Evolutionary conservation across 371 early-diverging fungal species (phyloP).

Genomic region (Lichtheimia hyalospora): DNA sequence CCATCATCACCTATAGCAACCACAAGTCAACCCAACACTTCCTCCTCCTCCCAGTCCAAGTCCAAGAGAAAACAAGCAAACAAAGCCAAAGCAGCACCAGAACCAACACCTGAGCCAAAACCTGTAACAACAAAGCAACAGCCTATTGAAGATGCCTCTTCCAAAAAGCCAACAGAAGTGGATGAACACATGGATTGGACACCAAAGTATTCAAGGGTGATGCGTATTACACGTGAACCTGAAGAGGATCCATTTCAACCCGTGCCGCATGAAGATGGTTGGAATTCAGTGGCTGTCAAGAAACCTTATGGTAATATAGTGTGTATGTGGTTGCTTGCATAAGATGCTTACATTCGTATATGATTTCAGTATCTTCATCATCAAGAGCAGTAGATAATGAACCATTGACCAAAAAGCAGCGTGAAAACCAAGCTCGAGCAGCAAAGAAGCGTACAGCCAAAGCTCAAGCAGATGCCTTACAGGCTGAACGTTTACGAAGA

Average conservation of each 20-base stretch:
- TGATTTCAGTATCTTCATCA: neutral
- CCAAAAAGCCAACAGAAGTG: constrained; percentile 18
- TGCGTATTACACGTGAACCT: constrained; percentile 40
- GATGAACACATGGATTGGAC: constrained; percentile 49
- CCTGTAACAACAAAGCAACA: neutral
- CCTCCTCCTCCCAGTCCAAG: neutral
- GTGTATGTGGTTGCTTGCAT: neutral
- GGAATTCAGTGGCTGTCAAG: constrained; percentile 16
- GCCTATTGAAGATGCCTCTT: no score
- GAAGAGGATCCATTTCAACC: constrained; percentile 28
- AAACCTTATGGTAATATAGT: neutral
- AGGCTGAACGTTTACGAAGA: constrained; percentile 47
- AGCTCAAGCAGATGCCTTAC: constrained; percentile 34
- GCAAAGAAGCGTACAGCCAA: constrained; percentile 48
- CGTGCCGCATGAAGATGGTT: constrained; percentile 38
- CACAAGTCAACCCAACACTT: neutral
- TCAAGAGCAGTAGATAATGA: constrained; percentile 9
- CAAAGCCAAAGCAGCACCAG: constrained; percentile 2
- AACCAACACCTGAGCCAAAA: neutral
- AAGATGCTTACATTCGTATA: neutral
- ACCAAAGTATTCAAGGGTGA: constrained; percentile 35
- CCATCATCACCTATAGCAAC: neutral
- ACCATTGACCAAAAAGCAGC: constrained; percentile 53
- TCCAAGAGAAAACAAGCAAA: neutral
- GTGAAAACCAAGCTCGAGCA: constrained; percentile 46